Conservation (phyloP, 2,329 filamentous ascomycete genomes). For the Fusarium sp. region DNA sequence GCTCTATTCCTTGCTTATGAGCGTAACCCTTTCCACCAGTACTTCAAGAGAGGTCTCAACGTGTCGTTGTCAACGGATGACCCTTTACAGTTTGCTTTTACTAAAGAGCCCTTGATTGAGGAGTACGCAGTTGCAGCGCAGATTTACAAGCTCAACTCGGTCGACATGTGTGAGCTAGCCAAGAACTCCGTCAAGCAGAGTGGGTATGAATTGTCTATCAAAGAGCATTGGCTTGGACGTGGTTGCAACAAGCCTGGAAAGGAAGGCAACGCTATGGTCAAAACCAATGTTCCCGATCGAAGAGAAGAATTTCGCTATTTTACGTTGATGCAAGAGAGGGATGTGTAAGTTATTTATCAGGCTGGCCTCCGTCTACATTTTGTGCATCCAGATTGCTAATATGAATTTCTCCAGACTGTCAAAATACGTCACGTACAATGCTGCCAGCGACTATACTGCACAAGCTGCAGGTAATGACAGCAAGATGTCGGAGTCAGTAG, state of each 20-base stretch:
- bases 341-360: constrained; percentile 73
- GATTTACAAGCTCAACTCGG: constrained; percentile 96
- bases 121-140: constrained; percentile 98
- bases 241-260: constrained; percentile 84
- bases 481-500: constrained; percentile 38
- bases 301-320: constrained; percentile 90
- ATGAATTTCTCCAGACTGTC: constrained; percentile 53
- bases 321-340: constrained; percentile 84
- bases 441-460: constrained; percentile 38
- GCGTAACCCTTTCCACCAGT: constrained; percentile 94
- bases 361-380: not conserved
- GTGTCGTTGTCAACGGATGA: constrained; percentile 97
- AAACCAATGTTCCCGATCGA: constrained; percentile 96
- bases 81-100: constrained; percentile 97
- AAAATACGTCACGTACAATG: constrained; percentile 58
- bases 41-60: constrained; percentile 94
- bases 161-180: constrained; percentile 98
- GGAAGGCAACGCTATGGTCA: constrained; percentile 89
- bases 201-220: constrained; percentile 89
- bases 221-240: constrained; percentile 89
- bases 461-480: constrained; percentile 21
- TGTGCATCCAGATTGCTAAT: constrained; percentile 9
- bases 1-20: constrained; percentile 96
- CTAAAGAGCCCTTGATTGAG: constrained; percentile 97
- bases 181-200: constrained; percentile 97